These are phyloP conservation scores for Colletotrichum nymphaeae DNA, from an alignment of 2,329 filamentous ascomycete genomes.

Conservation along the genomic window DNA sequence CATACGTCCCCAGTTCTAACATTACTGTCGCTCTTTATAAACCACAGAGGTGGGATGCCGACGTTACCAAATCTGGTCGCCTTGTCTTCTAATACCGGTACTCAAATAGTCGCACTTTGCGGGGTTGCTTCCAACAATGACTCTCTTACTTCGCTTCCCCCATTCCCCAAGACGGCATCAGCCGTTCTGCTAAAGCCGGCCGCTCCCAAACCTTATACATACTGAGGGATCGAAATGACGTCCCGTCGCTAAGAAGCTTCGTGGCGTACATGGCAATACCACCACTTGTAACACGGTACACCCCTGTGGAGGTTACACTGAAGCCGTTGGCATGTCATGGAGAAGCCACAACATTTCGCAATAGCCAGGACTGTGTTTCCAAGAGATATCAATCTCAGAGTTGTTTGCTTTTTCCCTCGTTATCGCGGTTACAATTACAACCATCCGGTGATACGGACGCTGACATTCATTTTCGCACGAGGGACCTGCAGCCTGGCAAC, in stretches of 20 bases:
- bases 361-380: background rate
- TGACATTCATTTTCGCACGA: too few species aligned
- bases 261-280: background rate
- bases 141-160: background rate
- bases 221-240: background rate
- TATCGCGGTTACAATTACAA: background rate
- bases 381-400: background rate
- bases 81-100: background rate
- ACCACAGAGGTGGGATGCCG: background rate
- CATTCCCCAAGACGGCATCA: background rate
- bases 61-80: background rate
- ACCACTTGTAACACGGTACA: constrained; percentile 12
- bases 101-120: background rate
- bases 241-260: background rate
- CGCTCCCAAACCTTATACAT: background rate
- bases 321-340: background rate
- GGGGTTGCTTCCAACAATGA: background rate
- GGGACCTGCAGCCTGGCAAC: too few species aligned
- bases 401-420: background rate
- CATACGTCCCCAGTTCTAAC: background rate
- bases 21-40: background rate
- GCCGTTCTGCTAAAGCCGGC: background rate
- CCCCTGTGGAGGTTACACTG: background rate
- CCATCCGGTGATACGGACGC: background rate
- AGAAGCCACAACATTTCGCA: background rate